Conservation (phyloP, 495 filamentous ascomycete species). For the Neurospora tetrasperma region DNA sequence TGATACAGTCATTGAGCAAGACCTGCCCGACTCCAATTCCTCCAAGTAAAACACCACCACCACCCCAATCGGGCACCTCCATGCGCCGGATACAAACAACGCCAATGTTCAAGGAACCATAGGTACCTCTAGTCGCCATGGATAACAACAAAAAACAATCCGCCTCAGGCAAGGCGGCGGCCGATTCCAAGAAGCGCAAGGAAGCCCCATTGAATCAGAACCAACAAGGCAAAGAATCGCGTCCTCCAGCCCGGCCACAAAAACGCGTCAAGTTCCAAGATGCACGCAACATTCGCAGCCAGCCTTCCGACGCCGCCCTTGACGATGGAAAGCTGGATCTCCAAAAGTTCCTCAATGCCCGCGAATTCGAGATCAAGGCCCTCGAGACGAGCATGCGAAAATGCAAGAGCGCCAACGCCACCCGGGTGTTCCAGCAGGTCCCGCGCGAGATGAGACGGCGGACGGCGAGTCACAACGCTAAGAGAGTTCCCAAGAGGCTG, state of each 20-base stretch:
- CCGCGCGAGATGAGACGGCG: constrained; percentile 73
- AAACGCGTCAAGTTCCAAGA: constrained; percentile 56
- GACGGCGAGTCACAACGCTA: constrained; percentile 91
- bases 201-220: constrained; percentile 4
- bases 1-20: neutral
- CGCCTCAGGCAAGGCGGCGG: neutral
- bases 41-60: neutral
- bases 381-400: constrained; percentile 68
- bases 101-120: neutral
- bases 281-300: constrained; percentile 62
- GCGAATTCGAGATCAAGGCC: constrained; percentile 80
- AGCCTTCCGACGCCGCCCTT: constrained; percentile 60
- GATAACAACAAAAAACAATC: neutral
- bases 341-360: constrained; percentile 66
- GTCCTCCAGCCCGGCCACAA: constrained; percentile 8
- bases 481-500: constrained; percentile 75
- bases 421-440: constrained; percentile 80
- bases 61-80: neutral
- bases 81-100: neutral
- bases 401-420: constrained; percentile 55
- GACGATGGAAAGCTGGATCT: constrained; percentile 71
- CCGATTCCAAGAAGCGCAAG: constrained; percentile 10
- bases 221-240: neutral
- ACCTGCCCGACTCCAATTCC: neutral
- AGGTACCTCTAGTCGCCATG: constrained; percentile 2